Evolutionary conservation across 768 basidiomycete species (phyloP), one percentile per base, ranked within the genome.

Genomic region (Suillus cothurnatus): DNA sequence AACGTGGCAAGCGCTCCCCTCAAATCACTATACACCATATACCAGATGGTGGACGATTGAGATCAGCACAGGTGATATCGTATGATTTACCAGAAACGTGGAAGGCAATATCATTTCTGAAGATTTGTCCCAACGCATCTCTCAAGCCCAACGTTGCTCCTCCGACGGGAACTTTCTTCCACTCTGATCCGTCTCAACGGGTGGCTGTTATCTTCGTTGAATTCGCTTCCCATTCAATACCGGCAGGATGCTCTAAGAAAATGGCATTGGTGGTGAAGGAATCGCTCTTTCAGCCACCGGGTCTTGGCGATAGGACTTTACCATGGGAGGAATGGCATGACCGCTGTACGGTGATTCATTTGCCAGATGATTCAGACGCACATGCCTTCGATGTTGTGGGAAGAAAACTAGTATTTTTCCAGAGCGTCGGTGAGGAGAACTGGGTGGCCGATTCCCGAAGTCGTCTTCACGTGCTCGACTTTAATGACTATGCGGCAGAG

Each of bases 81-180:
- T 87, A 86, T 71, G 85, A 88, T 68, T 81, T 89, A 28, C 85
- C 88, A 1, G 80, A 78, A 45, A 76, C 78, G 34, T 89, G 86
- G 87, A 75, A 68, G 55, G 76, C 77, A 45, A 64, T 75, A 47
- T 82, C 81, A 17, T 74, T 73, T 34, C 75, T 88, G 68, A 81
- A 78, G 39, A 84, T 88, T 67, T 78, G 79, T 57, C 80, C 80
- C 1, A 87, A 88, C 66, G 76, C 75, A 15, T 80, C 84, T 45
- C 77, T 82, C 9, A 77, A 74, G 66, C 72, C 68, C 55, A 81
- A 83, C 32, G 64, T 76, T 34, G 61, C 71, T 4, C 73, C 79
- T 2, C 73, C 79, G 34, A 70, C 81, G 3, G 81, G 74, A 55
- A 83, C 85, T 9, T 72, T 88, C n/a, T 89, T 89, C 71, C 85